Percentiles rank a stretch among this genome's conserved stretches.
Evolutionary conservation across 169 alveolate genomes (phyloP).

Genomic region (Besnoitia besnoiti): DNA sequence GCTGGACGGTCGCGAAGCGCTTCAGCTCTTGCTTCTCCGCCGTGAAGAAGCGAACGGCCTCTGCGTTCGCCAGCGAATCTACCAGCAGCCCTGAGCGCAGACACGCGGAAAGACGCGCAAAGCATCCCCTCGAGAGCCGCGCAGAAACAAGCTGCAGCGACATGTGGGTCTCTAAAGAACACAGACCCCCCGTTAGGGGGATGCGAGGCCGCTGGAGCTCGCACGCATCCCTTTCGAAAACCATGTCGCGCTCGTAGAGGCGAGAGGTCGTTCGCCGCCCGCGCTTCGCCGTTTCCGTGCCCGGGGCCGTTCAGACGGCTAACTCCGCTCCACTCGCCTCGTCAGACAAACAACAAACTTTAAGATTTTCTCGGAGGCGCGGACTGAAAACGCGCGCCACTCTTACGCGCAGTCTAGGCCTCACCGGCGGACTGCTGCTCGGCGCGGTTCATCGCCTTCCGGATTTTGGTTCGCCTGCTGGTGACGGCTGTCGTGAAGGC

Average conservation of each 20-base stretch:
- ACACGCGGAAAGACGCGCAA: neutral
- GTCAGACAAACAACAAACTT: no score
- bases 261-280: no score
- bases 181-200: no score
- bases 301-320: no score
- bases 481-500: conserved; percentile 75
- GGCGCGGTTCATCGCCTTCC: conserved; percentile 72
- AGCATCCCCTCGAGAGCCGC: neutral
- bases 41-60: conserved; percentile 71
- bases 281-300: no score
- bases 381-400: no score
- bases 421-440: conserved; percentile 73
- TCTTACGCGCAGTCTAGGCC: no score
- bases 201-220: no score
- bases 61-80: conserved; percentile 78
- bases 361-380: no score
- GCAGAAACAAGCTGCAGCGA: neutral
- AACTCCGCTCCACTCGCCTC: no score
- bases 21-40: conserved; percentile 62
- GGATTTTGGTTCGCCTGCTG: conserved; percentile 67
- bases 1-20: conserved; percentile 63
- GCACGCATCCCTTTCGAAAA: no score
- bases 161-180: neutral
- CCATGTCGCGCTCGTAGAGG: no score
- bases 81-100: conserved; percentile 68